phyloP scores from a whole-genome alignment of 2,329 filamentous ascomycete genomes.

The Corynespora cassiicola region DNA sequence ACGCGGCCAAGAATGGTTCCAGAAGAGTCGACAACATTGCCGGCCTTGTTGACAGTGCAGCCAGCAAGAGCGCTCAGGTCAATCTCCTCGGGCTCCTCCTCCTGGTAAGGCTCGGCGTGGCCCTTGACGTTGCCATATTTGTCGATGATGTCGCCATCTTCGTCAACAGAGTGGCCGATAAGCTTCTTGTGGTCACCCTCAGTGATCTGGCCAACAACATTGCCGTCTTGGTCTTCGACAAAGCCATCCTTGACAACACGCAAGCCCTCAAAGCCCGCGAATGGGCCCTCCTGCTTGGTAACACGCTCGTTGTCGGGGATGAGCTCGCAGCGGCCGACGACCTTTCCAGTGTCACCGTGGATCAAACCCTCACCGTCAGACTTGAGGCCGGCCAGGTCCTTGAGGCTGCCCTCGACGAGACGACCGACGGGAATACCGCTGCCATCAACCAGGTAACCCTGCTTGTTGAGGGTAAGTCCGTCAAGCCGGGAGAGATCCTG shows the following conservation, averaged over 20 bases:
- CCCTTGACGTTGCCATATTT: slow-evolving; percentile 71
- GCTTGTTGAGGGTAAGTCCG: slow-evolving; percentile 63
- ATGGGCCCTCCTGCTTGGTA: slow-evolving; percentile 67
- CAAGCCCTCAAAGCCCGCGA: slow-evolving; percentile 69
- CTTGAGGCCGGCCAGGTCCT: slow-evolving; percentile 62
- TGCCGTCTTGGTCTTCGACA: slow-evolving; percentile 78
- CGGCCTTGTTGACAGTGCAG: slow-evolving; percentile 68
- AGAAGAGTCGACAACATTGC: slow-evolving; percentile 66
- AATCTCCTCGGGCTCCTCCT: slow-evolving; percentile 55
- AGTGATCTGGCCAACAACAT: slow-evolving; percentile 74
- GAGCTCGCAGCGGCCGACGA: slow-evolving; percentile 63
- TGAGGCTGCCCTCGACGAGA: slow-evolving; percentile 63
- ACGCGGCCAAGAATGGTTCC: slow-evolving; percentile 66
- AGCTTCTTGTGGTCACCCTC: slow-evolving; percentile 76
- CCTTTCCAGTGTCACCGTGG: slow-evolving; percentile 63
- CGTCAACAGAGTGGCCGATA: slow-evolving; percentile 76
- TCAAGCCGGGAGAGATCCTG: slow-evolving; percentile 61
- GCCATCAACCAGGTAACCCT: slow-evolving; percentile 61
- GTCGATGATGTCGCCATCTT: slow-evolving; percentile 83
- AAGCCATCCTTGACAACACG: slow-evolving; percentile 73
- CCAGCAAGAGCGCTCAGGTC: slow-evolving; percentile 67
- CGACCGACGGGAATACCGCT: slow-evolving; percentile 63
- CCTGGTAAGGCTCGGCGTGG: slow-evolving; percentile 63
- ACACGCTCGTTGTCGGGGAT: slow-evolving; percentile 65
- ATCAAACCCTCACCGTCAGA: slow-evolving; percentile 63